A percentile compares a stretch with the other conserved stretches of the same genome.
Conservation (phyloP, 75 land plant genomes). For the Cunninghamia lanceolata region DNA sequence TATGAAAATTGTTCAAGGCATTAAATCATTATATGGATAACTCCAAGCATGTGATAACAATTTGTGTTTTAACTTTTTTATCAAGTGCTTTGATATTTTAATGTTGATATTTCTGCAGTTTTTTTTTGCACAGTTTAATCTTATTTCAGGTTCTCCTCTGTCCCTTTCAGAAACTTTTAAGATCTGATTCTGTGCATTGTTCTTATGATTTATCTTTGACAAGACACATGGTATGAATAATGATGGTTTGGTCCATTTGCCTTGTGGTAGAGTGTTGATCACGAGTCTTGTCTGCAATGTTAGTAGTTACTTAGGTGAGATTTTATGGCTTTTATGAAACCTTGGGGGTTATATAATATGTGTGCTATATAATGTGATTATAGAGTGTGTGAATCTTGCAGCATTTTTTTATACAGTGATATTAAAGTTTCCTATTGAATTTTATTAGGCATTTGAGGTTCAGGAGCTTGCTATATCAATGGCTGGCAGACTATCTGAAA, state of each 20-base stretch:
- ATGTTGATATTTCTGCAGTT: neutral
- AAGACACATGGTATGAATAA: neutral
- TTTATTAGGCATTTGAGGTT: constrained; percentile 70
- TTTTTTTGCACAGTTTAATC: neutral
- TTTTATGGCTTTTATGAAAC: neutral
- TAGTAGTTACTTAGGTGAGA: neutral
- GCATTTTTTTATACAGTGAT: neutral
- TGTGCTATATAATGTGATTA: neutral
- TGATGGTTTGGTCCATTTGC: neutral
- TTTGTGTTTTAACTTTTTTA: neutral
- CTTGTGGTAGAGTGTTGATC: neutral
- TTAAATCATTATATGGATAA: neutral
- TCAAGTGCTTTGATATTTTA: neutral
- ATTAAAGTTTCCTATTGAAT: neutral
- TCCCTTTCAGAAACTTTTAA: neutral
- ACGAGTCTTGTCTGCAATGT: neutral
- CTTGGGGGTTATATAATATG: neutral
- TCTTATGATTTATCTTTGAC: neutral
- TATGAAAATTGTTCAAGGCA: neutral
- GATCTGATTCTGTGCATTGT: neutral
- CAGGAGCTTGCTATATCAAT: constrained; percentile 79
- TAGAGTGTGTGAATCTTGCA: constrained; percentile 1
- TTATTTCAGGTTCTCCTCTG: neutral
- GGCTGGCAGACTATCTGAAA: constrained; percentile 90
- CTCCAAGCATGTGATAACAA: neutral